Percentiles rank a stretch among this genome's conserved stretches.
phyloP scores from a whole-genome alignment of 129 eudicot species.

The Pulicaria dysenterica region DNA sequence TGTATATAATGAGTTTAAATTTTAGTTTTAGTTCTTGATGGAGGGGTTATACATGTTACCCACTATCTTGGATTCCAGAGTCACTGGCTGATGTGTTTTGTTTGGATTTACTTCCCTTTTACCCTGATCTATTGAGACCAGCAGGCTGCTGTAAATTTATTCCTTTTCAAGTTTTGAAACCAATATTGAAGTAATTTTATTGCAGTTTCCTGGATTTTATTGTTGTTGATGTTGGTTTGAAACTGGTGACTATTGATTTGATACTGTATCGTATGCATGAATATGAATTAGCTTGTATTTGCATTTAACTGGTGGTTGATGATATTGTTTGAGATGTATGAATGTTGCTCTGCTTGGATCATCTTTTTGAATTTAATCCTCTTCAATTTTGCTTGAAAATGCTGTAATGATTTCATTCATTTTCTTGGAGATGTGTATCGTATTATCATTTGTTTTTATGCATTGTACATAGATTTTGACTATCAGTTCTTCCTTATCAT shows the following conservation, averaged over 20 bases:
- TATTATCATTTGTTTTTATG: slow-evolving; percentile 6
- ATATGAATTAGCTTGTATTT: not conserved
- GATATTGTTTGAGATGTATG: not conserved
- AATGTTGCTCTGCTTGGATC: slow-evolving; percentile 1
- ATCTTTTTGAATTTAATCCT: not conserved
- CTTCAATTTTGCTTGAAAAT: slow-evolving; percentile 2
- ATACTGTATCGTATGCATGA: not conserved
- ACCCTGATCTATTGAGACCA: not conserved
- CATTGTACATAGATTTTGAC: not conserved
- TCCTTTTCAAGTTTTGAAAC: not conserved
- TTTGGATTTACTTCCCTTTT: not conserved
- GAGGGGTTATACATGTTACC: not conserved
- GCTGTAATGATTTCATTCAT: not conserved
- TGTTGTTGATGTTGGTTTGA: slow-evolving; percentile 6
- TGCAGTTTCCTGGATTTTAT: not conserved
- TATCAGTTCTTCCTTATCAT: slow-evolving; percentile 32
- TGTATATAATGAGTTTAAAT: not conserved
- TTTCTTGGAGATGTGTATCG: not conserved
- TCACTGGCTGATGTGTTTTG: slow-evolving; percentile 1
- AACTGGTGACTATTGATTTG: not conserved
- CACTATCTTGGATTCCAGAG: slow-evolving; percentile 1
- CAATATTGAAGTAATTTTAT: not conserved
- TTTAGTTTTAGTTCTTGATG: slow-evolving; percentile 1
- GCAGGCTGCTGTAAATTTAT: not conserved
- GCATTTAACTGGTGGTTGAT: not conserved